Evolutionary conservation across 148 eudicot genomes (phyloP), one percentile per base, ranked within the genome.

Genomic region (Euryodendron excelsum): DNA sequence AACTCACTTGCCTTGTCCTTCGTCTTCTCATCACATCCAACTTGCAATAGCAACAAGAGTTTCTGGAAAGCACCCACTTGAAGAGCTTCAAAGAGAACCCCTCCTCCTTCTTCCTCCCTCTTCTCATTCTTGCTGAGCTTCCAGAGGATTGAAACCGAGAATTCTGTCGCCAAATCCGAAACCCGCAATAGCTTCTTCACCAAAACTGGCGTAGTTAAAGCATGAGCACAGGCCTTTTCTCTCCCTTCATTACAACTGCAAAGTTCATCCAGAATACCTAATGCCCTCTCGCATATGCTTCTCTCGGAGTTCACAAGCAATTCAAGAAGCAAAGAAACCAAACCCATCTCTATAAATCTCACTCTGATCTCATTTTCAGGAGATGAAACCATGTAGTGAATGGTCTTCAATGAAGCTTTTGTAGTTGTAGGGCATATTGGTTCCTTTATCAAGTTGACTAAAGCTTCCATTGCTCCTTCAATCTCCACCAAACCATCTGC

Each of bases 1-100:
- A 93, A 63, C 78, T 90, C 88, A 8, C 87, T 88, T 67, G 88
- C 93, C 73, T 88, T 90, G 47, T 89, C 96, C 79, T 39, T 39
- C 6, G 44, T 39, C 6, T 39, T 39, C 3, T 39, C 44, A 39
- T 6, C 44, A 39, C 44, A 39, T 39, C 44, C 44, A 39, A 39
- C 44, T 39, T 39, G 44, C 6, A 39, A 39, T 3, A 39, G 44
- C 44, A 39, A 39, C 44, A 39, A 39, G 44, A 39, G 44, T 6
- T 39, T 39, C 44, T 91, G 98, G 6, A 39, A 39, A 39, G 44
- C 44, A 39, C 44, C 44, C 6, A 39, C 6, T 39, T 39, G 44
- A 39, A 39, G 44, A 39, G 44, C 44, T 39, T 39, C 44, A 39
- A 39, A 3, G 6, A 39, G 44, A 39, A 39, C 3, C 3, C 3